Conservation (phyloP, 75 land plant species). For the Pinus taeda region DNA sequence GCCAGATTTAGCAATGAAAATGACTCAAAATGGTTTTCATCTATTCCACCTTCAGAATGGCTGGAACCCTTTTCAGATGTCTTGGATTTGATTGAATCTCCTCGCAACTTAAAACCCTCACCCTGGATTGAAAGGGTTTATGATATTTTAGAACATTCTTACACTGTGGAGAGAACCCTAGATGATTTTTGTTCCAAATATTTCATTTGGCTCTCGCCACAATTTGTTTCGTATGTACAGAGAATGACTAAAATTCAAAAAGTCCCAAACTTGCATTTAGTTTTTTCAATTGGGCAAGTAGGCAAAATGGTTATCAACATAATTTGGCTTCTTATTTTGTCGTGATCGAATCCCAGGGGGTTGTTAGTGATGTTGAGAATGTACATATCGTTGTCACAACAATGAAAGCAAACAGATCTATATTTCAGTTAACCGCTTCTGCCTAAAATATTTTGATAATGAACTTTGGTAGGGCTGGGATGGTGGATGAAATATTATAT, state of each 20-base stretch:
- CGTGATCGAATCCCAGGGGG: constrained; percentile 38
- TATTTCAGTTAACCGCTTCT: constrained; percentile 11
- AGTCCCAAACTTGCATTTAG: constrained; percentile 29
- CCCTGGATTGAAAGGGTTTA: constrained; percentile 43
- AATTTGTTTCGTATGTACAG: constrained; percentile 36
- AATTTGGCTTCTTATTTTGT: constrained; percentile 45
- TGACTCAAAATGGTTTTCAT: not conserved
- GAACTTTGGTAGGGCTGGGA: constrained; percentile 49
- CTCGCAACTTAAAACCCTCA: constrained; percentile 25
- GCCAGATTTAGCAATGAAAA: not conserved
- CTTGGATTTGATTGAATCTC: constrained; percentile 24
- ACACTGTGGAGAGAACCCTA: constrained; percentile 17
- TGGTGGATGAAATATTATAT: no score
- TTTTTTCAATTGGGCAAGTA: constrained; percentile 69
- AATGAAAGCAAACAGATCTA: constrained; percentile 25
- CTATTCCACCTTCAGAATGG: constrained; percentile 28
- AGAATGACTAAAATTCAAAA: constrained; percentile 9
- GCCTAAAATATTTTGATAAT: constrained; percentile 42
- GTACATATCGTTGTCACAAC: constrained; percentile 18
- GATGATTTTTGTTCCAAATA: constrained; percentile 31
- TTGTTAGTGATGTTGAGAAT: constrained; percentile 13
- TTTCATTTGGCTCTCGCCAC: constrained; percentile 41
- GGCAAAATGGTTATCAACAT: constrained; percentile 38
- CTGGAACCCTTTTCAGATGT: constrained; percentile 28
- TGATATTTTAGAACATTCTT: constrained; percentile 18